phyloP scores from a whole-genome alignment of 345 rosid genomes.

The Acer negundo region DNA sequence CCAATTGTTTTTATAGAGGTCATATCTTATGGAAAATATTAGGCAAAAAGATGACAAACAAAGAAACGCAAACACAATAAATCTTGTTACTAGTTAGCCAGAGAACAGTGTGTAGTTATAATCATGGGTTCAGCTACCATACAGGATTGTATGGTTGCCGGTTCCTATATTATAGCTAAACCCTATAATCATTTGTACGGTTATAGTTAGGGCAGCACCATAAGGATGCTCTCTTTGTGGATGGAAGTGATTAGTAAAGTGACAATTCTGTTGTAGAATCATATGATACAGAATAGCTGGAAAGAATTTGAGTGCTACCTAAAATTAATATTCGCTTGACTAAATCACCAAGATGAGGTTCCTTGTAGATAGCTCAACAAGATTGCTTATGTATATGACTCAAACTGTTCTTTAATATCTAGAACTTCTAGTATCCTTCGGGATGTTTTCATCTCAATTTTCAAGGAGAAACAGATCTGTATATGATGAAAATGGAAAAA shows the following conservation, averaged over 20 bases:
- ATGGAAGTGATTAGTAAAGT: background rate
- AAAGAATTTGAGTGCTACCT: background rate
- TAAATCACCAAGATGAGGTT: background rate
- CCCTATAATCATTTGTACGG: background rate
- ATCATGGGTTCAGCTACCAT: background rate
- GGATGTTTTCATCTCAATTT: background rate
- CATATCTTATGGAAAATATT: background rate
- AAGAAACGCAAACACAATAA: background rate
- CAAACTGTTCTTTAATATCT: background rate
- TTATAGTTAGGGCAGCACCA: background rate
- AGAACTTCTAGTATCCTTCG: background rate
- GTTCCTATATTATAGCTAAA: no score
- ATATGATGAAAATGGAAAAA: background rate
- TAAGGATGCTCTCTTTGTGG: background rate
- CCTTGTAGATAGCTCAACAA: background rate
- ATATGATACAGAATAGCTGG: constrained; percentile 7
- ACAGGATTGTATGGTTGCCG: no score
- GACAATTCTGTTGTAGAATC: background rate
- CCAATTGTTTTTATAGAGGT: background rate
- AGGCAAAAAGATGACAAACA: background rate
- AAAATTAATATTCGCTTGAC: background rate
- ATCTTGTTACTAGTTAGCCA: background rate
- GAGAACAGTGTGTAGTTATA: background rate
- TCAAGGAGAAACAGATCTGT: background rate
- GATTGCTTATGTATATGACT: background rate